Base-by-base conservation (phyloP, 2,329 filamentous ascomycete genomes). In the Cladophialophora yegresii region DNA sequence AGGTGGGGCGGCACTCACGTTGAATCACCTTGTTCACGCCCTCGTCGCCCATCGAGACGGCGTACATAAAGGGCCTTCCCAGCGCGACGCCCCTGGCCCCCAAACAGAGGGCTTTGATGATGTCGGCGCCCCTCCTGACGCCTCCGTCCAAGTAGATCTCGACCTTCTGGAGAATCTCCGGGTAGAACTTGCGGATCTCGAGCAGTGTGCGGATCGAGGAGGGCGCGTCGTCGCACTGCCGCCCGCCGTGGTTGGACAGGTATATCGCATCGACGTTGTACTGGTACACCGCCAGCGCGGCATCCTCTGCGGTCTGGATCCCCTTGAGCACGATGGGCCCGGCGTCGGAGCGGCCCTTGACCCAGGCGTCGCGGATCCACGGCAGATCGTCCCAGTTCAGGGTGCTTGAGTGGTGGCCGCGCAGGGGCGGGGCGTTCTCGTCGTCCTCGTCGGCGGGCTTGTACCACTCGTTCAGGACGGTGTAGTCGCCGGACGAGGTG, bases 311-410 rank as follows among this genome's bases (percentile, higher is more conserved):
- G 10, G 77, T 81, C 76, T 85, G 84, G 4, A 86, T 79, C 0
- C 84, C 84, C 72, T 87, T 86, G 43, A 86, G 65, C 40, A 84
- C 80, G n/a, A 87, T 77, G 0, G 83, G 83, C 6, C 84, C 76
- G n/a, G 13, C 84, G 75, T 36, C 58, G 10, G 78, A 73, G 2
- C 77, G n/a, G 12, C 57, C 57, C 22, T 53, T n/a, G 57, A 22
- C 13, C 78, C 71, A 47, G 72, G 60, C 77, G 70, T 54, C 80
- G 75, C 10, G 85, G 55, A 68, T 64, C 84, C 84, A 87, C 12
- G 73, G 72, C 4, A 87, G 70, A 69, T 86, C 84, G 4, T 79
- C 77, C 85, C 83, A 85, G 4, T 76, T 78, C 3, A 87, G 74
- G 0, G 78, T 78, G 22, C 80, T 78, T 51, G 85, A 84, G 23